These are phyloP conservation scores for Colletotrichum incanum DNA, from an alignment of 2,329 filamentous ascomycete species.

Conservation along the genomic window DNA sequence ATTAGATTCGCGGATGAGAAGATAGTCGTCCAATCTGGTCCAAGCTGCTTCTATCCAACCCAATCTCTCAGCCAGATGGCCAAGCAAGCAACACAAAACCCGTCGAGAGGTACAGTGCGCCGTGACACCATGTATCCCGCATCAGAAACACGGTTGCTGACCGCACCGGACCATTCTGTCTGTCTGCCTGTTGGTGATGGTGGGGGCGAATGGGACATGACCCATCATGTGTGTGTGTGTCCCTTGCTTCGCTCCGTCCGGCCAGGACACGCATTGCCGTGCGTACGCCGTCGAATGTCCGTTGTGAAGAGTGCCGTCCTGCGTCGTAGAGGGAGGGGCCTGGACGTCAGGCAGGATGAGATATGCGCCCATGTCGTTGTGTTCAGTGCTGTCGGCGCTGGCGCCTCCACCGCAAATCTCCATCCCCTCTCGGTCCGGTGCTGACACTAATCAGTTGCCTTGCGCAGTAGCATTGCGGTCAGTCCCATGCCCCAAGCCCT, in stretches of 20 bases:
- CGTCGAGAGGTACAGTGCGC: constrained; percentile 23
- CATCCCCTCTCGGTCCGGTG: constrained; percentile 19
- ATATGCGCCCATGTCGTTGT: constrained; percentile 6
- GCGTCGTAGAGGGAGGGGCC: neutral
- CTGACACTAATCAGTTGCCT: constrained; percentile 25
- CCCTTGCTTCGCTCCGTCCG: constrained; percentile 14
- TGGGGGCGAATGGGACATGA: neutral
- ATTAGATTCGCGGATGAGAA: constrained; percentile 22
- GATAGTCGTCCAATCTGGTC: constrained; percentile 8
- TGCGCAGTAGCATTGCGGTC: constrained; percentile 8
- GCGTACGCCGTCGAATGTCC: constrained; percentile 2
- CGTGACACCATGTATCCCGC: constrained; percentile 15
- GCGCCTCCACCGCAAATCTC: constrained; percentile 19
- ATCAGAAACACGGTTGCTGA: constrained; percentile 36
- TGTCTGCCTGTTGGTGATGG: constrained; percentile 4
- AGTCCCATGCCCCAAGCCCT: constrained; percentile 16
- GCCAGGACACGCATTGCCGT: constrained; percentile 11
- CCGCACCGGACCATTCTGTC: constrained; percentile 17
- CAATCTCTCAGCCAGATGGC: constrained; percentile 19
- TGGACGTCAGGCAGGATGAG: neutral
- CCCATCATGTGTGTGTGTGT: neutral
- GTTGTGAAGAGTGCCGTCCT: neutral
- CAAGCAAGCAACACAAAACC: constrained; percentile 13
- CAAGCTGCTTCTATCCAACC: constrained; percentile 2
- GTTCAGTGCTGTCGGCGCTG: constrained; percentile 19